These are phyloP conservation scores for Avena atlantica DNA, from an alignment of 176 grass and related monocot species.

Conservation along the genomic window DNA sequence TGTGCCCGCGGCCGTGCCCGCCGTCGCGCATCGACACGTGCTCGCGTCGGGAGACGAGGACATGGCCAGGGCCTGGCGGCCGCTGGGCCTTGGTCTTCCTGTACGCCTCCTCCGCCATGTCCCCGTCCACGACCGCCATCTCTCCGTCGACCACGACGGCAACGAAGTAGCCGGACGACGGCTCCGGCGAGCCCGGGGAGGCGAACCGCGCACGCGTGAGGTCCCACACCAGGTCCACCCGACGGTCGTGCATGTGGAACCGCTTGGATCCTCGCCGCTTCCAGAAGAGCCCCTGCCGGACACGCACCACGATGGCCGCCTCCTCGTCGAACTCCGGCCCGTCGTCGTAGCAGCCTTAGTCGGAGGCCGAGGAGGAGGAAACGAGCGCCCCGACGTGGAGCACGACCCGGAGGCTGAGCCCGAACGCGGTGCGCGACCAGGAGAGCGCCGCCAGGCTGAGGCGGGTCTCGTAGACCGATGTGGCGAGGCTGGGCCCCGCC, in stretches of 20 bases:
- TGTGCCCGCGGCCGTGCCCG: constrained; percentile 35
- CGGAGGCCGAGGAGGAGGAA: constrained; percentile 31
- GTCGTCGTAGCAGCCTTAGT: constrained; percentile 45
- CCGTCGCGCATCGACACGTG: constrained; percentile 66
- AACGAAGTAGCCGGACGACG: constrained; percentile 71
- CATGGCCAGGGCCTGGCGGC: constrained; percentile 3
- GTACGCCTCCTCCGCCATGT: constrained; percentile 84
- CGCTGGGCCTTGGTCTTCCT: constrained; percentile 53
- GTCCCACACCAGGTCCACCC: constrained; percentile 77
- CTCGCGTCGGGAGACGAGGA: constrained; percentile 72
- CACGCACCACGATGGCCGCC: constrained; percentile 45
- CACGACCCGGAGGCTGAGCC: constrained; percentile 78
- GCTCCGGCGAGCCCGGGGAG: constrained; percentile 60
- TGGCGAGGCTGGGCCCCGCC: constrained; percentile 61
- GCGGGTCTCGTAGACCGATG: constrained; percentile 84
- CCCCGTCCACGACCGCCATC: constrained; percentile 75
- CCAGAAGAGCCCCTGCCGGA: constrained; percentile 82
- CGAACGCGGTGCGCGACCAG: constrained; percentile 79
- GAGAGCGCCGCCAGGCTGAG: constrained; percentile 80
- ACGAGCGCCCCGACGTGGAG: constrained; percentile 51
- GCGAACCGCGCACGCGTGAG: constrained; percentile 70
- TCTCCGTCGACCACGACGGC: constrained; percentile 72
- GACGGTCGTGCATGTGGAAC: constrained; percentile 51
- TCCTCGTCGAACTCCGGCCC: constrained; percentile 51
- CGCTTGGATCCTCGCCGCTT: constrained; percentile 66